Conservation (phyloP, 1,284 basidiomycete species). For the Stereum hirsutum region DNA sequence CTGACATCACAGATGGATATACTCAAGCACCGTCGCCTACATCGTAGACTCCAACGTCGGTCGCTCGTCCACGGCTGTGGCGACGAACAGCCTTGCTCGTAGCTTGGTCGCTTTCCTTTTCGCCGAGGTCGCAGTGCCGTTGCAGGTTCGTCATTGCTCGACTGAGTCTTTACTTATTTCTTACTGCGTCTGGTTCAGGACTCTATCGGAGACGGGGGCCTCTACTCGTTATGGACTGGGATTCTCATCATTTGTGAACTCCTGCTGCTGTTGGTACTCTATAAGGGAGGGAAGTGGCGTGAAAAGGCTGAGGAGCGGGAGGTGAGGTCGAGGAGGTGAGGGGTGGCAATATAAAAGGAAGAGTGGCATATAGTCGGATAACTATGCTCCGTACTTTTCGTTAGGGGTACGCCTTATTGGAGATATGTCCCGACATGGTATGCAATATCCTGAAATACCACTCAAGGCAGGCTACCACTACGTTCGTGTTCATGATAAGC, state of each 20-base stretch:
- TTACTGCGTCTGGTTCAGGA: conserved; percentile 20
- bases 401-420: too few species aligned
- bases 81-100: conserved; percentile 63
- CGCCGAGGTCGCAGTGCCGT: conserved; percentile 57
- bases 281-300: conserved; percentile 33
- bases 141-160: conserved; percentile 35
- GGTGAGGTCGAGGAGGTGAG: too few species aligned
- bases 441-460: too few species aligned
- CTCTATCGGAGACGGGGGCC: conserved; percentile 58
- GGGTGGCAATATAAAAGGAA: too few species aligned
- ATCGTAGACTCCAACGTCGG: conserved; percentile 74
- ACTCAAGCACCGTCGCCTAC: conserved; percentile 65
- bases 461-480: too few species aligned
- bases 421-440: too few species aligned
- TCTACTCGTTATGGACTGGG: conserved; percentile 67
- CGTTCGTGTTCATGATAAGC: too few species aligned
- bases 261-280: conserved; percentile 42
- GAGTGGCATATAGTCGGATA: too few species aligned
- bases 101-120: conserved; percentile 64
- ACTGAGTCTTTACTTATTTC: too few species aligned
- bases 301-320: conserved; percentile 23
- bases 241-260: conserved; percentile 43
- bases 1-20: conserved; percentile 44
- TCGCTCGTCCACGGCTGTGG: conserved; percentile 61
- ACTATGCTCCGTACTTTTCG: too few species aligned